Evolutionary conservation across 2,329 filamentous ascomycete genomes (phyloP).

Genomic region (Keithomyces neogunnii): DNA sequence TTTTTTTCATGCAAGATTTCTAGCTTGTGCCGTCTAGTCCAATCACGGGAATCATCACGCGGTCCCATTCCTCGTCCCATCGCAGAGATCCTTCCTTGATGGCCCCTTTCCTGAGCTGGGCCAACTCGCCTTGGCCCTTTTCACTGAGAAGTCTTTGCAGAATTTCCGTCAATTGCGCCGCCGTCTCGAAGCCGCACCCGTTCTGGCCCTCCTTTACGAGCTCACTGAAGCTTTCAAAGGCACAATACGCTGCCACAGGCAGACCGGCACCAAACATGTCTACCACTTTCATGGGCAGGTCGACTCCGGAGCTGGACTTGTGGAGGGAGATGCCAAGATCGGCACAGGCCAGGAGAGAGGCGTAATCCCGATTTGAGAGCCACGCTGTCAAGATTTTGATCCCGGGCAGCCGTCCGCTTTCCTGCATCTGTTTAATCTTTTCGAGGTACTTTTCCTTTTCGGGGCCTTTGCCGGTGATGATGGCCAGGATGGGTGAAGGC

Average conservation of each 20-base stretch:
- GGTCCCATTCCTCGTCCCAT: slow-evolving; percentile 93
- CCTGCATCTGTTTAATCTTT: slow-evolving; percentile 53
- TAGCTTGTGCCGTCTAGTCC: slow-evolving; percentile 28
- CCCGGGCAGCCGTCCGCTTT: slow-evolving; percentile 54
- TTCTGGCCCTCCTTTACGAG: slow-evolving; percentile 83
- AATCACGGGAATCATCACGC: slow-evolving; percentile 66
- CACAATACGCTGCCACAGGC: slow-evolving; percentile 78
- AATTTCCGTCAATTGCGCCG: slow-evolving; percentile 54
- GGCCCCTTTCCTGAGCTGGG: slow-evolving; percentile 58
- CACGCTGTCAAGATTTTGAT: slow-evolving; percentile 75
- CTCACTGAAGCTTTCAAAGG: slow-evolving; percentile 83
- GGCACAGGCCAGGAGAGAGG: slow-evolving; percentile 70
- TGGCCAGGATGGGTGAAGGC: slow-evolving; percentile 63
- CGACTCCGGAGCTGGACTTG: slow-evolving; percentile 87
- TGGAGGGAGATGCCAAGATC: slow-evolving; percentile 89
- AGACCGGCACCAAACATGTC: slow-evolving; percentile 97
- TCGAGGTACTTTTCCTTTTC: slow-evolving; percentile 68
- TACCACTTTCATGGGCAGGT: slow-evolving; percentile 97
- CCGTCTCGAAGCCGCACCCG: slow-evolving; percentile 73
- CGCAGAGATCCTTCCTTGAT: slow-evolving; percentile 63
- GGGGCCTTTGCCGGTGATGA: slow-evolving; percentile 93
- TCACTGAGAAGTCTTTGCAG: slow-evolving; percentile 56
- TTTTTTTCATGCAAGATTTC: not conserved
- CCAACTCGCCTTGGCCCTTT: slow-evolving; percentile 43
- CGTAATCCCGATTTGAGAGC: slow-evolving; percentile 78